A percentile compares a stretch with the other conserved stretches of the same genome.
These are phyloP conservation scores for Caloboletus firmus DNA, from an alignment of 1,284 basidiomycete genomes.

Conservation along the genomic window DNA sequence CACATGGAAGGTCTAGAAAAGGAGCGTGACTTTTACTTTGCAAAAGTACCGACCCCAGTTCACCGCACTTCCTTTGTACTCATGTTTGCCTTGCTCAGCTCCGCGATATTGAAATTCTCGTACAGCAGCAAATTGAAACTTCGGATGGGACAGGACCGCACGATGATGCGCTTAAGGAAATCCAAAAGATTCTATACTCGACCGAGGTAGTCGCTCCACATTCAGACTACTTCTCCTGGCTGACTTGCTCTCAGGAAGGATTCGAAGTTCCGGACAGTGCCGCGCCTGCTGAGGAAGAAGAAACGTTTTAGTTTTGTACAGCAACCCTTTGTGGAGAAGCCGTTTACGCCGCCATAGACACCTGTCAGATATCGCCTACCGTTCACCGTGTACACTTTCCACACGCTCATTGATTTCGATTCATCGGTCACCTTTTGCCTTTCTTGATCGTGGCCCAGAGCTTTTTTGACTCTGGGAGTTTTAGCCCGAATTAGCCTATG, in stretches of 20 bases:
- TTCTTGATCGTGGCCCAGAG: conserved; percentile 10
- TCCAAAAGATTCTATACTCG: conserved; percentile 93
- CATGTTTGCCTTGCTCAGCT: conserved; percentile 50
- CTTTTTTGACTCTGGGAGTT: conserved; percentile 1
- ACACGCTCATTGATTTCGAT: conserved; percentile 20
- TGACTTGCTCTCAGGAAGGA: conserved; percentile 47
- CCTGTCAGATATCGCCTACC: conserved; percentile 3
- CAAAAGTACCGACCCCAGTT: conserved; percentile 66
- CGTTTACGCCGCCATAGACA: conserved; percentile 7
- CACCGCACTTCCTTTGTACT: conserved; percentile 5
- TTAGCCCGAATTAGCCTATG: conserved; percentile 22
- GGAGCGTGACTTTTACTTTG: conserved; percentile 98
- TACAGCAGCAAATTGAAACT: conserved; percentile 69
- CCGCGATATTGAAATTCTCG: conserved; percentile 93
- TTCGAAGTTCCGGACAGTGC: conserved; percentile 69
- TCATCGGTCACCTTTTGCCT: conserved; percentile 2
- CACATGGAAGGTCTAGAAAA: conserved; percentile 90
- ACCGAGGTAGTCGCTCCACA: conserved; percentile 70
- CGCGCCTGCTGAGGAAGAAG: conserved; percentile 52
- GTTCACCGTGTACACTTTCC: conserved; percentile 7
- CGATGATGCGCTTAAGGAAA: conserved; percentile 72
- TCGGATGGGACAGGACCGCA: conserved; percentile 63
- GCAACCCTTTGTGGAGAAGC: conserved; percentile 4
- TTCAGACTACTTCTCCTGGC: conserved; percentile 2
- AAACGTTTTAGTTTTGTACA: conserved; percentile 48